These are phyloP conservation scores for Jasminum sambac DNA, from an alignment of 257 asterid species.

Conservation along the genomic window DNA sequence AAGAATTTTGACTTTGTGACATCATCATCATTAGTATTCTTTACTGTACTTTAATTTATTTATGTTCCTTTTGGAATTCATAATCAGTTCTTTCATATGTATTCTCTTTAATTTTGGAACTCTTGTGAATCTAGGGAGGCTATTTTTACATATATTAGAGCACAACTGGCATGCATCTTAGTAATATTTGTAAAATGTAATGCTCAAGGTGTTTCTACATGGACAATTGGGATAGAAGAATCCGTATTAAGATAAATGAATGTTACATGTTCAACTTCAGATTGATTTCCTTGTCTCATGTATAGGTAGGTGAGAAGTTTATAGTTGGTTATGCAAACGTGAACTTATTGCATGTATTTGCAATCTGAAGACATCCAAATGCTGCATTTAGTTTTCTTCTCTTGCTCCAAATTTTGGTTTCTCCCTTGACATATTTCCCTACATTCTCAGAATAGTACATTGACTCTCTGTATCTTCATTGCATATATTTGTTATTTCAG, in stretches of 20 bases:
- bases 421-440: background rate
- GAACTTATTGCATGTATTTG: background rate
- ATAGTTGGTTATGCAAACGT: background rate
- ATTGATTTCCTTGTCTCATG: background rate
- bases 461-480: background rate
- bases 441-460: background rate
- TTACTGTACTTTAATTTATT: too few relatives aligned
- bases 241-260: too few relatives aligned
- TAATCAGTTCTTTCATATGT: background rate
- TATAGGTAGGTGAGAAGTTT: background rate
- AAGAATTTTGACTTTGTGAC: slow-evolving; percentile 1
- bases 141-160: background rate
- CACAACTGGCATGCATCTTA: background rate
- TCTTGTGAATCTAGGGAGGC: too few relatives aligned
- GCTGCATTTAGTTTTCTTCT: background rate
- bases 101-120: too few relatives aligned
- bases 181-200: background rate
- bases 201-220: background rate
- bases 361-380: background rate
- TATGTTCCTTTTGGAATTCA: background rate
- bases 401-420: background rate
- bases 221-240: background rate
- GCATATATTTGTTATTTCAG: background rate
- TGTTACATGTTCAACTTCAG: background rate
- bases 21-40: background rate